Percentiles rank a stretch among this genome's conserved stretches.
These are phyloP conservation scores for Tricholoma saponaceum DNA, from an alignment of 768 basidiomycete genomes.

Conservation along the genomic window DNA sequence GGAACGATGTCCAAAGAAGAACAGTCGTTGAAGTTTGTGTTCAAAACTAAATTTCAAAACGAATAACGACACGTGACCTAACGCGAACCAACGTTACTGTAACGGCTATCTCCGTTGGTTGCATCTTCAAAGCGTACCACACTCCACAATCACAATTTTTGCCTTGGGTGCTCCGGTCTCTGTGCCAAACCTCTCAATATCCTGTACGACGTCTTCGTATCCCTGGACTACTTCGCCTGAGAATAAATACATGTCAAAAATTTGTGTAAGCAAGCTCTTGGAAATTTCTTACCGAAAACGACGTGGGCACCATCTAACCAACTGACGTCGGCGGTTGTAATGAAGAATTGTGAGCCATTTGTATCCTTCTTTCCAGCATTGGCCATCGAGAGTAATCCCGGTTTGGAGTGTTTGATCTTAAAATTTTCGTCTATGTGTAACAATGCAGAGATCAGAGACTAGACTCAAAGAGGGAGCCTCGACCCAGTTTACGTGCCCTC, in stretches of 20 bases:
- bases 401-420: constrained; percentile 61
- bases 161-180: constrained; percentile 34
- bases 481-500: constrained; percentile 39
- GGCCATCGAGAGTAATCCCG: constrained; percentile 72
- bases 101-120: too few species aligned
- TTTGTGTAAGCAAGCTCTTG: too few species aligned
- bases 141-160: constrained; percentile 48
- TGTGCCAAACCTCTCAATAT: constrained; percentile 45
- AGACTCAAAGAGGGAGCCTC: constrained; percentile 11
- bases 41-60: too few species aligned
- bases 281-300: constrained; percentile 24
- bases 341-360: constrained; percentile 82
- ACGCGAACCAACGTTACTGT: too few species aligned
- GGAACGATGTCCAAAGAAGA: too few species aligned
- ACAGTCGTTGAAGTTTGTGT: too few species aligned
- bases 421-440: constrained; percentile 74
- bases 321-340: constrained; percentile 68
- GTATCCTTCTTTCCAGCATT: constrained; percentile 73
- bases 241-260: too few species aligned
- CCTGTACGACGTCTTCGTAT: constrained; percentile 54
- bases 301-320: constrained; percentile 47
- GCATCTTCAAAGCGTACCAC: constrained; percentile 14
- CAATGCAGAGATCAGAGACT: too few species aligned
- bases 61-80: too few species aligned
- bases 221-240: constrained; percentile 60